These are phyloP conservation scores for Endotrypanum monterogeii DNA, from an alignment of 208 protist genomes.

Conservation along the genomic window DNA sequence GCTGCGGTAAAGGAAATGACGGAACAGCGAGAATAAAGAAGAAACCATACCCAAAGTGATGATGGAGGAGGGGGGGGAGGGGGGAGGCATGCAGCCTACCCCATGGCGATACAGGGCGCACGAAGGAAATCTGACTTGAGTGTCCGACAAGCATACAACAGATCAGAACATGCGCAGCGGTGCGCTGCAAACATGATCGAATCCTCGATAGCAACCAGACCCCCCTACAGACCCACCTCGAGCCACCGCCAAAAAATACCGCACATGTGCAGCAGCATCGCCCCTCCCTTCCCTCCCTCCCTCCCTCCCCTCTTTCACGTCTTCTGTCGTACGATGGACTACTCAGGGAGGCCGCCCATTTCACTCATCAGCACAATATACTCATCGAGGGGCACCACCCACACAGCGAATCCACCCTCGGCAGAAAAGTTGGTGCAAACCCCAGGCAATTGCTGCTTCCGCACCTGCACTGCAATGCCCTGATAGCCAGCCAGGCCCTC, in stretches of 20 bases:
- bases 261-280: too few relatives aligned
- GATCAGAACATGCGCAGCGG: slow-evolving; percentile 2
- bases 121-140: background rate
- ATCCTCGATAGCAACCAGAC: too few relatives aligned
- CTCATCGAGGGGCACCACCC: slow-evolving; percentile 30
- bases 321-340: background rate
- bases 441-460: slow-evolving; percentile 27
- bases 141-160: background rate
- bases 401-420: slow-evolving; percentile 35
- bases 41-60: background rate
- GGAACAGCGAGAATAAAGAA: too few relatives aligned
- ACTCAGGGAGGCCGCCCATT: slow-evolving; percentile 19
- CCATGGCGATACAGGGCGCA: background rate
- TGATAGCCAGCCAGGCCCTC: slow-evolving; percentile 37
- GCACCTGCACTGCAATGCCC: slow-evolving; percentile 29
- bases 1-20: too few relatives aligned
- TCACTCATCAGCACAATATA: slow-evolving; percentile 20
- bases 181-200: background rate
- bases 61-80: background rate
- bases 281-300: background rate
- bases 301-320: background rate
- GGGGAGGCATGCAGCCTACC: background rate
- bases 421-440: slow-evolving; percentile 32
- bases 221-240: too few relatives aligned
- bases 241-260: too few relatives aligned